A percentile compares a stretch with the other conserved stretches of the same genome.
Conservation (phyloP, 495 filamentous ascomycete genomes). For the Hypoxylon fragiforme region DNA sequence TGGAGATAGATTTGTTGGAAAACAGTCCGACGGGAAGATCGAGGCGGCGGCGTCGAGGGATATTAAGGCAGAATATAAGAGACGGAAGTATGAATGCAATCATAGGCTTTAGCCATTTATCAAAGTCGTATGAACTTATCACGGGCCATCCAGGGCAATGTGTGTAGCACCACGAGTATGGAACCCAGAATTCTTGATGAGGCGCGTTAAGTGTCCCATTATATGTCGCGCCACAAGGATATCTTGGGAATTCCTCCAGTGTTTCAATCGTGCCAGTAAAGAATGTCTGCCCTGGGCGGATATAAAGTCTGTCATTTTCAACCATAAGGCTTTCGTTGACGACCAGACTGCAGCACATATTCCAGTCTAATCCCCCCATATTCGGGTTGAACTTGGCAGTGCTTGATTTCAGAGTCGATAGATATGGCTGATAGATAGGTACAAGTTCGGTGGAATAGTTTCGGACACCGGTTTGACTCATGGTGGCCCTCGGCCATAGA, state of each 20-base stretch:
- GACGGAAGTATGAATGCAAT: constrained; percentile 32
- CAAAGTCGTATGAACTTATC: constrained; percentile 8
- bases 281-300: constrained; percentile 8
- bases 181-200: constrained; percentile 25
- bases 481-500: background rate
- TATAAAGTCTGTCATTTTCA: constrained; percentile 10
- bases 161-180: constrained; percentile 22
- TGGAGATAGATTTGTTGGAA: background rate
- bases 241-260: constrained; percentile 20
- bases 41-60: constrained; percentile 24
- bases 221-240: constrained; percentile 37
- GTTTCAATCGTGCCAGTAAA: constrained; percentile 2
- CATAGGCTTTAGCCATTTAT: constrained; percentile 27
- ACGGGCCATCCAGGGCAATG: constrained; percentile 22
- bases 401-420: background rate
- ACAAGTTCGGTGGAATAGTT: constrained; percentile 11
- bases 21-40: background rate
- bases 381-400: constrained; percentile 1
- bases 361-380: constrained; percentile 17
- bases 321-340: constrained; percentile 15
- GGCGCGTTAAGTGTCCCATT: constrained; percentile 34
- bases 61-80: constrained; percentile 33
- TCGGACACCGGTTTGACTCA: background rate
- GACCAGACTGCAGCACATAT: constrained; percentile 20
- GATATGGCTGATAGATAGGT: constrained; percentile 8